Base-by-base conservation (phyloP, 2,329 filamentous ascomycete genomes). In the Dendrostoma leiphaemia region DNA sequence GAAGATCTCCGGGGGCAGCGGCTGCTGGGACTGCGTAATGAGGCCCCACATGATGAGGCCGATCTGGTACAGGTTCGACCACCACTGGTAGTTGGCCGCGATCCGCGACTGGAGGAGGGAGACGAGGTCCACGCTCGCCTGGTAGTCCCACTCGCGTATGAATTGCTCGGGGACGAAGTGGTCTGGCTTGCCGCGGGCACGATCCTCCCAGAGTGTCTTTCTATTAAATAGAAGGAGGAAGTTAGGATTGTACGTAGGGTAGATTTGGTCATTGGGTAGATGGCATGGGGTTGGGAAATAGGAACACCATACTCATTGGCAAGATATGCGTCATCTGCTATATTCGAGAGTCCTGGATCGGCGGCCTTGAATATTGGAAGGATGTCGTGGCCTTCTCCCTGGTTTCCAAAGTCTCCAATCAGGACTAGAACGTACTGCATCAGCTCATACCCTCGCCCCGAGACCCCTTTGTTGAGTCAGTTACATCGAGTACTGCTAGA, bases 31-130 rank as follows among this genome's bases (percentile, higher is more conserved):
- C 2, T 38, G 46, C 19, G 46, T 48, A 13, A 48, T 13, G 32
- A 48, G 46, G 17, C 21, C 21, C 21, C 9, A 38, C 46, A 48
- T 48, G 46, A 48, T 17, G 12, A 19, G 28, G 46, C 46, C 46
- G 46, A 48, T 23, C 7, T 48, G 46, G 32, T 10, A 48, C 31
- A 48, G 46, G 32, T 48, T 48, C 8, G 31, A 28, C 32, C 32
- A 48, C 46, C 46, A 48, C 3, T 28, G 6, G 46, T 38, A 48
- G 13, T 48, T 37, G 13, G 31, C 46, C 17, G 46, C 46, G 12
- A 32, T 48, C 29, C 9, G 6, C 9, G 35, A 31, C 12, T 9
- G 15, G 32, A 5, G 10, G 10, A 48, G 46, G 19, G n/a, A 4
- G 2, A 3, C 17, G 3, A 37, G 21, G 15, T 24, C 31, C 29